Evolutionary conservation across 2,329 filamentous ascomycete genomes (phyloP), one percentile per base, ranked within the genome.

Genomic region (Tolypocladium tundrense): DNA sequence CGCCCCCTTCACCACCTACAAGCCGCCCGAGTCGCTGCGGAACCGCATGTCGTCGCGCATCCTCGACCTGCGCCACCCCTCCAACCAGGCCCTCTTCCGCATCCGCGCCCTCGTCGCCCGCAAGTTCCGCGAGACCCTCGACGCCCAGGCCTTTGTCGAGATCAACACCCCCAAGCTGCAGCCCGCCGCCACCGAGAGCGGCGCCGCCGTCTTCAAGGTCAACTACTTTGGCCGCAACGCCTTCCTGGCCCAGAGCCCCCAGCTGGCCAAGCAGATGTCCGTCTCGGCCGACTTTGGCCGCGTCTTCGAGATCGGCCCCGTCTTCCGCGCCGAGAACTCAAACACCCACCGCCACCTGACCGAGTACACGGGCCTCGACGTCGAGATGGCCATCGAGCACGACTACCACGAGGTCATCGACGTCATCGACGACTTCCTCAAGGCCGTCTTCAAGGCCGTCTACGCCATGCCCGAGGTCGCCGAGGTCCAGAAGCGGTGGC

Each of bases 301-400:
- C 55, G 92, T 97, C 8, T 97, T 93, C 67, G 92, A 97, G 64
- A 69, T 79, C 57, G 69, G 75, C 59, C 70, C 65, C 6, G 91
- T 97, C 8, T 97, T 97, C 79, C 86, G 92, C 64, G 92, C 92
- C 0, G 92, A 97, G 70, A 95, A 97, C 76, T 95, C 90, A 68
- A 97, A 97, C 72, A 97, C 92, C 0, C 92, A 96, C 68, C 86
- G 92, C 42, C 92, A 97, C 70, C 79, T 97, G 78, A 96, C 92
- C 0, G 92, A 97, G 71, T 97, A 95, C 70, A 97, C 91, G 5
- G 92, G 92, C 57, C 79, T 97, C 37, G 92, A 97, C 79, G 73
- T 97, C 21, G 92, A 97, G 69, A 97, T 97, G 93, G 82, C 87
- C 3, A 90, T 97, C 62, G 87, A 91, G 54, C 85, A 89, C 65